Base-by-base conservation (phyloP, 2,329 filamentous ascomycete species). In the Magnaporthiopsis poae region DNA sequence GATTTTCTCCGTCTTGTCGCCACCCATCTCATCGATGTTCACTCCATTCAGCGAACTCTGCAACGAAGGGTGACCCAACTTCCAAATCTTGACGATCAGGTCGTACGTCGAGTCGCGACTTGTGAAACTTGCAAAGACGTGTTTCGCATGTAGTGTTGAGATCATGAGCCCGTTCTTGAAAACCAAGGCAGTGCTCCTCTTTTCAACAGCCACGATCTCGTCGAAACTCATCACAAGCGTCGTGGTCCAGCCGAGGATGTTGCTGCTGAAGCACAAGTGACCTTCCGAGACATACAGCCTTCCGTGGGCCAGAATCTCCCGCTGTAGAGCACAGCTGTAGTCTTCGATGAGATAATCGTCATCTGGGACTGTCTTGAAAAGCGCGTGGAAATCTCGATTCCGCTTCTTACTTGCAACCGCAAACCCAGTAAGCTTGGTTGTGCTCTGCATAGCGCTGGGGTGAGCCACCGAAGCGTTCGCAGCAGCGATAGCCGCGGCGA, bases 141-240 rank as follows among this genome's bases (percentile, higher is more conserved):
- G 95, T 70, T 95, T 92, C 61, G 95, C 92, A 75, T 99, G 95
- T 15, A 98, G 80, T 0, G 95, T 99, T 64, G 96, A 92, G 61
- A 99, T 96, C 79, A 96, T 95, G 66, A 99, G 90, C 4, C 94
- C 96, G 74, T 99, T 99, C 68, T 96, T 96, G 78, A 99, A 98
- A 1, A 99, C 83, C 68, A 99, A 84, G 0, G 95, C 95, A 0
- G 95, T 99, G 75, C 88, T 97, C 76, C 96, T 90, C 80, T 98
- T 98, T 78, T 99, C 95, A 9, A 99, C 90, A 0, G 94, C 92
- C 27, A 98, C 91, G 67, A 99, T 91, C 77, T 99, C 95, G 74
- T 99, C 95, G 75, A 99, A 99, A 76, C 92, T 96, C 80, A 99
- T 96, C 65, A 99, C 94, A 60, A 99, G 81, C 1, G 95, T 99